Conservation (phyloP, 768 basidiomycete species). For the Hemileccinum impolitum region DNA sequence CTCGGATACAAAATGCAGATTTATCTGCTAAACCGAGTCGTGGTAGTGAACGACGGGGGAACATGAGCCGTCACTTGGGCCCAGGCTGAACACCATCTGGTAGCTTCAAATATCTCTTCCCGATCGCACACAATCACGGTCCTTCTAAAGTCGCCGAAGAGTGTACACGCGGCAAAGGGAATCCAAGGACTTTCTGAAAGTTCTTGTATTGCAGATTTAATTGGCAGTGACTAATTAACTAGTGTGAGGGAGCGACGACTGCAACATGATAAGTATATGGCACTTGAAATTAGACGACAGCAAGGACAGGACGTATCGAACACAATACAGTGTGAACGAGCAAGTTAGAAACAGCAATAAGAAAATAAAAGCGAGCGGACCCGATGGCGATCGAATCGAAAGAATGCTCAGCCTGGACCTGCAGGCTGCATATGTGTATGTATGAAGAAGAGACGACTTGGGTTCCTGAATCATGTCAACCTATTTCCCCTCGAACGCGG, state of each 20-base stretch:
- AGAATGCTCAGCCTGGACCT: background rate
- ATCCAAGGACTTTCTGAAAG: too few species aligned
- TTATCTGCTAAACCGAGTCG: too few species aligned
- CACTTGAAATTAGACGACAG: background rate
- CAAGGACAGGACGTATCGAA: background rate
- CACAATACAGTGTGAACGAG: too few species aligned
- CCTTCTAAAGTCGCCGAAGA: too few species aligned
- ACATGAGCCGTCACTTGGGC: too few species aligned
- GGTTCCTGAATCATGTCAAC: background rate
- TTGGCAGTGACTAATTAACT: too few species aligned
- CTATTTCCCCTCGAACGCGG: background rate
- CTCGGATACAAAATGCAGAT: too few species aligned
- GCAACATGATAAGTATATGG: background rate
- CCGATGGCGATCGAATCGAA: background rate
- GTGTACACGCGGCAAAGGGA: too few species aligned
- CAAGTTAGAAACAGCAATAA: background rate
- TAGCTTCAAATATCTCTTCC: too few species aligned
- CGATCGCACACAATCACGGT: too few species aligned
- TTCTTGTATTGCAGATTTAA: background rate
- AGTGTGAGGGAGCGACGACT: background rate
- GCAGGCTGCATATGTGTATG: background rate
- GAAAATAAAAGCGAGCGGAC: background rate
- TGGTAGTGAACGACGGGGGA: too few species aligned
- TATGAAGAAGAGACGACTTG: background rate
- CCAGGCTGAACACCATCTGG: too few species aligned